Percentiles rank a stretch among this genome's conserved stretches.
phyloP scores from a whole-genome alignment of 345 rosid genomes.

The Litchi chinensis region DNA sequence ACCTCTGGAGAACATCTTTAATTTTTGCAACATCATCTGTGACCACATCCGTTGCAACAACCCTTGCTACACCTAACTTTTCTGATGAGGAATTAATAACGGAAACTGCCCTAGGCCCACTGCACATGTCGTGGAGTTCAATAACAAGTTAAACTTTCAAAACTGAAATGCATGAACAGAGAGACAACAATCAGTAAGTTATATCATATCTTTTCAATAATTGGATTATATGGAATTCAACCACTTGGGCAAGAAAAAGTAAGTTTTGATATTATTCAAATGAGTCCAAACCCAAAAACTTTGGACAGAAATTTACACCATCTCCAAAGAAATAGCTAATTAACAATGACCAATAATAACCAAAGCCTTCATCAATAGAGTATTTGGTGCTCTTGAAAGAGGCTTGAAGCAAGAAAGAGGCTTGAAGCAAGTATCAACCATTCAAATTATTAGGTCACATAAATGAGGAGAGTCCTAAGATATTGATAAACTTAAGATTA shows the following conservation, averaged over 20 bases:
- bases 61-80: conserved; percentile 83
- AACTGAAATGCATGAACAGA: conserved; percentile 8
- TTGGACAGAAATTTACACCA: background rate
- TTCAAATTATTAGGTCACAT: background rate
- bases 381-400: background rate
- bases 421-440: background rate
- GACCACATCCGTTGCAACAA: conserved; percentile 74
- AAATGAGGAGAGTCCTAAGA: background rate
- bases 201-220: background rate
- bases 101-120: conserved; percentile 83
- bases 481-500: background rate
- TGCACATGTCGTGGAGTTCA: conserved; percentile 43
- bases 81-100: conserved; percentile 80
- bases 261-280: background rate
- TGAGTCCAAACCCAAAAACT: background rate
- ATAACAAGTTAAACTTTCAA: background rate
- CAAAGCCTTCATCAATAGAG: background rate
- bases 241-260: background rate
- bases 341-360: background rate
- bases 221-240: background rate
- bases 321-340: conserved; percentile 1
- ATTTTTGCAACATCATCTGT: conserved; percentile 77
- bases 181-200: background rate
- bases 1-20: conserved; percentile 63
- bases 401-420: background rate